These are phyloP conservation scores for Aphanoascus verrucosus DNA, from an alignment of 2,329 filamentous ascomycete species.

Conservation along the genomic window DNA sequence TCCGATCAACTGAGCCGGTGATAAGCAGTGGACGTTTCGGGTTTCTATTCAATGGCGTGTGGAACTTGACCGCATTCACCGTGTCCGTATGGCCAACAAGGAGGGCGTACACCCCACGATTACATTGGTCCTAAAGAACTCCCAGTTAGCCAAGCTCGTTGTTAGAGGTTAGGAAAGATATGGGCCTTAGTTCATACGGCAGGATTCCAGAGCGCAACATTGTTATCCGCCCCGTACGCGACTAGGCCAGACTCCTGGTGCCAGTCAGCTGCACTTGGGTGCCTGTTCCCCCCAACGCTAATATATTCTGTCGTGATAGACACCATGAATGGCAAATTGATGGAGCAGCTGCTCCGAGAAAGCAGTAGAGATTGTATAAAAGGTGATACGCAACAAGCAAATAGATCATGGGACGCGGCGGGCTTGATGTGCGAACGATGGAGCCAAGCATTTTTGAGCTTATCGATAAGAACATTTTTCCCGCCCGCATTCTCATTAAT, in stretches of 20 bases:
- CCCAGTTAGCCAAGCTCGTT: background rate
- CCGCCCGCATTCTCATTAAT: background rate
- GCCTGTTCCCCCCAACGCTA: constrained; percentile 77
- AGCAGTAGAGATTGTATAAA: background rate
- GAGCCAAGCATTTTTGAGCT: constrained; percentile 5
- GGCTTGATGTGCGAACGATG: background rate
- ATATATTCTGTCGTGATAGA: constrained; percentile 43
- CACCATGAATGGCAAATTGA: constrained; percentile 26
- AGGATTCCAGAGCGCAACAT: constrained; percentile 81
- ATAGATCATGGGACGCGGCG: background rate
- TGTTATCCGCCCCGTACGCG: constrained; percentile 80
- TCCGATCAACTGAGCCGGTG: constrained; percentile 72
- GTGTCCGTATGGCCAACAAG: constrained; percentile 65
- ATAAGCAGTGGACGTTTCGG: constrained; percentile 47
- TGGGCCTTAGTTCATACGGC: constrained; percentile 43
- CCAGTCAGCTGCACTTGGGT: constrained; percentile 88
- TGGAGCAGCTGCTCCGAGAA: background rate
- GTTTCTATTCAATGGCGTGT: constrained; percentile 43
- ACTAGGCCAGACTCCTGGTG: constrained; percentile 56
- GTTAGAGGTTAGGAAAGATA: background rate
- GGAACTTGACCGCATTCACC: constrained; percentile 76
- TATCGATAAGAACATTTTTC: constrained; percentile 13
- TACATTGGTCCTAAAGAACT: constrained; percentile 31
- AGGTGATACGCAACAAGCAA: no score
- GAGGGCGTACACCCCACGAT: constrained; percentile 53